Conservation (phyloP, 2,329 filamentous ascomycete species). For the Nakataea oryzae region DNA sequence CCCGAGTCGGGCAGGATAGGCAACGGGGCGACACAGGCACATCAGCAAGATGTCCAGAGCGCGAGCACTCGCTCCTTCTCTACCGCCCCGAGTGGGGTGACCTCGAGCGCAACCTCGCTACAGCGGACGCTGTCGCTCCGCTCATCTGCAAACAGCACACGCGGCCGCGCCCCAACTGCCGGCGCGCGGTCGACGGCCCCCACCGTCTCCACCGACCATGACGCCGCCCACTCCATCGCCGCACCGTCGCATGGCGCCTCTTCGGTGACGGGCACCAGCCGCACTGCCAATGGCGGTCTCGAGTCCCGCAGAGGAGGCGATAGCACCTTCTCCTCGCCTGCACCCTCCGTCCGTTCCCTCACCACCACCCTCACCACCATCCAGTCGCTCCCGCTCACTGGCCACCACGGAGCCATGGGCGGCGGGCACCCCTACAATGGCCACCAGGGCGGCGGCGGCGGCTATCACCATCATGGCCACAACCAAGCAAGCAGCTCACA, state of each 20-base stretch:
- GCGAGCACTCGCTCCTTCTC: conserved; percentile 45
- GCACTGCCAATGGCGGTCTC: conserved; percentile 55
- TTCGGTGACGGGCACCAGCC: conserved; percentile 61
- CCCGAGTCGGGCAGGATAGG: conserved; percentile 61
- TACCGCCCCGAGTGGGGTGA: conserved; percentile 39
- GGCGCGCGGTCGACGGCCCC: conserved; percentile 66
- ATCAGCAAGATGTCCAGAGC: conserved; percentile 9
- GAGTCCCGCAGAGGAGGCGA: conserved; percentile 61
- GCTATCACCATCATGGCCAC: conserved; percentile 12
- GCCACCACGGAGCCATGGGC: conserved; percentile 29
- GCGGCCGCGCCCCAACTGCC: conserved; percentile 41
- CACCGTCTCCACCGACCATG: conserved; percentile 75
- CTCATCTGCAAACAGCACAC: conserved; percentile 51
- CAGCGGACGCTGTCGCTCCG: conserved; percentile 45
- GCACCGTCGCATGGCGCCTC: conserved; percentile 64
- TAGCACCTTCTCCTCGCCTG: conserved; percentile 74
- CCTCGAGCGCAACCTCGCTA: conserved; percentile 40
- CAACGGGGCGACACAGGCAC: conserved; percentile 13
- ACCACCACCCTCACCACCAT: conserved; percentile 81
- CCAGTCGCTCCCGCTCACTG: conserved; percentile 54
- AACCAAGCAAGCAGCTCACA: conserved; percentile 23
- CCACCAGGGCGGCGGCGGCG: conserved; percentile 24
- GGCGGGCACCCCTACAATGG: conserved; percentile 15
- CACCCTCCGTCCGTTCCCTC: conserved; percentile 69
- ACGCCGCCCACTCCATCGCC: conserved; percentile 62